Percentiles rank a stretch among this genome's conserved stretches.
These are phyloP conservation scores for Beauveria rudraprayagi DNA, from an alignment of 2,329 filamentous ascomycete species.

Conservation along the genomic window DNA sequence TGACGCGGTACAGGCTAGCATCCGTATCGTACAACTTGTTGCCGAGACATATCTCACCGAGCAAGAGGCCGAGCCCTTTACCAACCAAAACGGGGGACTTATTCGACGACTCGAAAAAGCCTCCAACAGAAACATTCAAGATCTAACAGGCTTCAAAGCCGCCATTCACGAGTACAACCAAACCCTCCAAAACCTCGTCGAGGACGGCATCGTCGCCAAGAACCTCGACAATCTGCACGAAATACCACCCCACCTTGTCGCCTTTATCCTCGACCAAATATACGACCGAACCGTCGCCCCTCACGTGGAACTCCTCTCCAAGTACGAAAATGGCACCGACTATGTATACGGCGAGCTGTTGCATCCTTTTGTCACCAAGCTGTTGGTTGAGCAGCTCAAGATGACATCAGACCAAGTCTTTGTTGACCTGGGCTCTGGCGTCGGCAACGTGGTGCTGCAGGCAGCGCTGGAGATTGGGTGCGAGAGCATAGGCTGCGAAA, in stretches of 20 bases:
- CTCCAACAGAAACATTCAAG: constrained; percentile 55
- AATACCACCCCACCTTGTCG: constrained; percentile 64
- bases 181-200: constrained; percentile 55
- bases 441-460: constrained; percentile 92
- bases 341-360: constrained; percentile 93
- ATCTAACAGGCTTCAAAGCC: constrained; percentile 59
- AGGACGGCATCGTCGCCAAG: constrained; percentile 62
- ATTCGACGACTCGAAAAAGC: constrained; percentile 71
- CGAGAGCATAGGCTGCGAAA: constrained; percentile 92
- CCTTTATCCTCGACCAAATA: constrained; percentile 76
- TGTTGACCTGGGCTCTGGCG: constrained; percentile 89
- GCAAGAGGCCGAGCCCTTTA: constrained; percentile 58
- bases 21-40: constrained; percentile 60
- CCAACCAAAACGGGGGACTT: constrained; percentile 64
- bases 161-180: constrained; percentile 73
- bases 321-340: constrained; percentile 84
- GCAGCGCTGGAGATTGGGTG: constrained; percentile 89
- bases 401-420: constrained; percentile 82
- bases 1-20: constrained; percentile 67
- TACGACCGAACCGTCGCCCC: constrained; percentile 91
- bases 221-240: constrained; percentile 62
- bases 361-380: constrained; percentile 72
- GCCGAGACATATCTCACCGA: constrained; percentile 70
- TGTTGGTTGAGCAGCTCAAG: constrained; percentile 66
- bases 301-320: constrained; percentile 71